These are phyloP conservation scores for Wallacemonas collosoma DNA, from an alignment of 208 protist genomes.

Conservation along the genomic window DNA sequence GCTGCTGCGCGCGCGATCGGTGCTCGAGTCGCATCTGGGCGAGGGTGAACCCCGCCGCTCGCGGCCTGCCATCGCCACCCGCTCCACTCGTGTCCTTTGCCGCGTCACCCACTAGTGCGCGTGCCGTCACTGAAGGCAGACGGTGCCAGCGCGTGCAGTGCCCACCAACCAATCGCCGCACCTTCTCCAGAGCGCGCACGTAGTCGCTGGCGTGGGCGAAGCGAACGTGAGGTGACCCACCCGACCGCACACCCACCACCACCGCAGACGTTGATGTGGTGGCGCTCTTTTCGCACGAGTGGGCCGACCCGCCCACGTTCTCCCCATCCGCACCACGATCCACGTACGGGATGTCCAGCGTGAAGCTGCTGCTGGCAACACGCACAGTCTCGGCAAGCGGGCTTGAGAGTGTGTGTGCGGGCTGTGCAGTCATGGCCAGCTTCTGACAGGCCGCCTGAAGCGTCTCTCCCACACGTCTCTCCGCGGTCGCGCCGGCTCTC, in stretches of 20 bases:
- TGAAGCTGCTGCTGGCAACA: background rate
- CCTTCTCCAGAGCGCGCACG: background rate
- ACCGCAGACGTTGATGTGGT: too few species aligned
- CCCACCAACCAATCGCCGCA: slow-evolving; percentile 2
- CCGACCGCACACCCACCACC: background rate
- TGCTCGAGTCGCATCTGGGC: slow-evolving; percentile 9
- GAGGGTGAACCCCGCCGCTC: slow-evolving; percentile 6
- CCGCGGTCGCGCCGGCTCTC: too few species aligned
- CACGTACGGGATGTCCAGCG: background rate
- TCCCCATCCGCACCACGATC: background rate
- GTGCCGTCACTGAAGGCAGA: slow-evolving; percentile 30
- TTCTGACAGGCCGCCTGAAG: background rate
- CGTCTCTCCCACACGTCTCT: background rate
- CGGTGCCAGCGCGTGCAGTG: slow-evolving; percentile 44
- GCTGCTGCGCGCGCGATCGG: slow-evolving; percentile 8
- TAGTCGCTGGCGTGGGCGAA: background rate
- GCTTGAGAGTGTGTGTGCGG: background rate
- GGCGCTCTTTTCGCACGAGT: too few species aligned
- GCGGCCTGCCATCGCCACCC: slow-evolving; percentile 1
- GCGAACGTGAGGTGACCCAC: background rate
- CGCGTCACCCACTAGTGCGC: slow-evolving; percentile 5
- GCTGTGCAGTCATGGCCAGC: background rate
- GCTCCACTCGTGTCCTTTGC: background rate
- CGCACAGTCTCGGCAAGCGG: background rate
- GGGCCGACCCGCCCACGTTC: too few species aligned